Percentiles rank a stretch among this genome's conserved stretches.
Conservation (phyloP, 441 rosid species). For the Macaranga tanarius region DNA sequence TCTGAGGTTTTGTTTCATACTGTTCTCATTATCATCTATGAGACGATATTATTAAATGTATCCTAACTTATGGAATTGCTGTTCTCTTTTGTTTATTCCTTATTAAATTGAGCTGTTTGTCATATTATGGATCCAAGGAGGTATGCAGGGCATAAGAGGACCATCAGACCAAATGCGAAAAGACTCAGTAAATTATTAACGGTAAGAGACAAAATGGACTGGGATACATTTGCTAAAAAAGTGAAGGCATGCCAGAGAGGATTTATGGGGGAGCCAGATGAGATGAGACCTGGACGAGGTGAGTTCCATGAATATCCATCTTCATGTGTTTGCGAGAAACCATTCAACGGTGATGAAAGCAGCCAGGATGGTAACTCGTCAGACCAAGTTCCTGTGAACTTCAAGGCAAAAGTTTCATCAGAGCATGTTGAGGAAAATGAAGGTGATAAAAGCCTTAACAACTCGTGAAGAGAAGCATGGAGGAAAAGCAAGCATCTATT, state of each 20-base stretch:
- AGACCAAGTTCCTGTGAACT: constrained; percentile 12
- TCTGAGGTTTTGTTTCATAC: not conserved
- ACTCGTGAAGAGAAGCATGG: constrained; percentile 20
- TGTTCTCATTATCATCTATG: not conserved
- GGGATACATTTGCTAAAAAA: constrained; percentile 76
- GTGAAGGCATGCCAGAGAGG: constrained; percentile 87
- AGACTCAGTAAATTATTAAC: constrained; percentile 75
- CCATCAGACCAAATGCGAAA: constrained; percentile 89
- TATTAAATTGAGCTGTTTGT: constrained; percentile 16
- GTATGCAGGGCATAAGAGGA: constrained; percentile 94
- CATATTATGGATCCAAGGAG: constrained; percentile 47
- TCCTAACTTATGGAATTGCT: not conserved
- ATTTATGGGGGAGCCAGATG: constrained; percentile 97
- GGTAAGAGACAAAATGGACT: constrained; percentile 65
- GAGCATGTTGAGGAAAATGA: constrained; percentile 8
- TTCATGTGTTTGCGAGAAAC: constrained; percentile 78
- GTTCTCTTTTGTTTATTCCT: not conserved
- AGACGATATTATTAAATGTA: not conserved
- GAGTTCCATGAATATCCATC: constrained; percentile 90
- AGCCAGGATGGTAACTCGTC: constrained; percentile 22
- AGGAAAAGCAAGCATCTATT: constrained; percentile 26
- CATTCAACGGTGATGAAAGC: constrained; percentile 37
- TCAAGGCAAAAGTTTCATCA: not conserved
- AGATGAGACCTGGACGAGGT: constrained; percentile 79
- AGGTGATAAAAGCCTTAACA: constrained; percentile 25